These are phyloP conservation scores for Solanum dulcamara DNA, from an alignment of 257 asterid genomes.

Conservation along the genomic window DNA sequence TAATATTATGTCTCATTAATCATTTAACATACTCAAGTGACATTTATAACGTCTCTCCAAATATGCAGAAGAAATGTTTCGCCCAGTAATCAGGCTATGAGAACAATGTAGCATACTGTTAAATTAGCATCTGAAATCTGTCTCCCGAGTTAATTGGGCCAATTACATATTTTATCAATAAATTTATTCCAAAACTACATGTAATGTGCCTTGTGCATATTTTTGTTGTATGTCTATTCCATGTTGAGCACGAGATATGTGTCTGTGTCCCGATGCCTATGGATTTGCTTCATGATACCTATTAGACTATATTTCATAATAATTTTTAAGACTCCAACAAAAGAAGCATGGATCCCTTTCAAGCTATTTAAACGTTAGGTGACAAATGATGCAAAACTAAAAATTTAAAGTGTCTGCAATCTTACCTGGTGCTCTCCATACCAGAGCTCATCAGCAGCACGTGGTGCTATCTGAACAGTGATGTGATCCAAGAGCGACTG, in stretches of 20 bases:
- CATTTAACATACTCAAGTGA: background rate
- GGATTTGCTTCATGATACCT: background rate
- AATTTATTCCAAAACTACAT: background rate
- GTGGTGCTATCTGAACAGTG: conserved; percentile 88
- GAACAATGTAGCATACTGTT: background rate
- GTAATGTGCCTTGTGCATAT: background rate
- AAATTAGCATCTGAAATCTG: background rate
- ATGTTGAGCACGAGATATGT: background rate
- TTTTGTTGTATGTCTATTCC: background rate
- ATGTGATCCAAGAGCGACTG: conserved; percentile 91
- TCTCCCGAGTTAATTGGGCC: background rate
- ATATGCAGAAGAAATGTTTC: background rate
- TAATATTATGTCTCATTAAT: background rate
- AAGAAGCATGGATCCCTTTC: background rate
- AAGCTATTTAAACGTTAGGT: background rate
- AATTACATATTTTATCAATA: background rate
- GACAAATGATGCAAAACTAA: background rate
- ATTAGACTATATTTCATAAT: background rate
- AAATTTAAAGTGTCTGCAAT: background rate
- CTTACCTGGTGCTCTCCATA: conserved; percentile 75
- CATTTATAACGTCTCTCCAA: background rate
- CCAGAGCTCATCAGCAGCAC: conserved; percentile 97
- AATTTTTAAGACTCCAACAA: background rate
- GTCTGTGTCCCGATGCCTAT: background rate
- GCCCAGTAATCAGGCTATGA: background rate